These are phyloP conservation scores for Cutaneotrichosporon daszewskae DNA, from an alignment of 1,284 basidiomycete species.

Conservation along the genomic window DNA sequence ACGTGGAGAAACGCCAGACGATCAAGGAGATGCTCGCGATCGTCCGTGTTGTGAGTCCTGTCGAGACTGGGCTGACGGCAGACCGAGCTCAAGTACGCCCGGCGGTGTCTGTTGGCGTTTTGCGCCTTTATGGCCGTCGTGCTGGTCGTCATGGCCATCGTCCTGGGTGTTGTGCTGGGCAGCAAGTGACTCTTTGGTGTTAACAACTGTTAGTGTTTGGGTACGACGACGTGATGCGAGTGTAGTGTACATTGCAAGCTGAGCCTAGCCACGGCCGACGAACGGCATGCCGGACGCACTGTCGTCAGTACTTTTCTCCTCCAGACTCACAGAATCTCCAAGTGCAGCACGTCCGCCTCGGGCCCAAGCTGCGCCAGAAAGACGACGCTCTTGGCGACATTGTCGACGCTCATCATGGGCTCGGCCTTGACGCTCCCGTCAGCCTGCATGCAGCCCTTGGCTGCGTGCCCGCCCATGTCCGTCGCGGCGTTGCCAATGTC, in stretches of 20 bases:
- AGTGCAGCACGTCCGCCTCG: slow-evolving; percentile 59
- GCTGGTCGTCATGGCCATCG: too few species aligned
- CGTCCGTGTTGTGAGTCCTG: slow-evolving; percentile 29
- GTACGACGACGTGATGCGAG: too few species aligned
- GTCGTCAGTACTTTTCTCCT: not conserved
- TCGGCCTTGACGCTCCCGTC: slow-evolving; percentile 60
- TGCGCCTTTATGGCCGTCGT: too few species aligned
- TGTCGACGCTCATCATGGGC: slow-evolving; percentile 50
- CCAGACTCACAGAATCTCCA: slow-evolving; percentile 58
- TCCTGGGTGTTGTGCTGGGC: too few species aligned
- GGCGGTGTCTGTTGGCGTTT: slow-evolving; percentile 24
- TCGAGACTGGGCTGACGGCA: slow-evolving; percentile 5
- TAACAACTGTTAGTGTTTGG: too few species aligned
- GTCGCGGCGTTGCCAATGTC: slow-evolving; percentile 74
- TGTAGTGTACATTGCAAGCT: too few species aligned
- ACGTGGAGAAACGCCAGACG: slow-evolving; percentile 35
- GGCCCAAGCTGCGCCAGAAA: slow-evolving; percentile 64
- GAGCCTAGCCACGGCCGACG: not conserved
- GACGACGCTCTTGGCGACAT: slow-evolving; percentile 65
- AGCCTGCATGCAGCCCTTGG: slow-evolving; percentile 58
- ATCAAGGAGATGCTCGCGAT: slow-evolving; percentile 40
- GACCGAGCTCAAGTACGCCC: slow-evolving; percentile 43
- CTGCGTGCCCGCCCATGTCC: slow-evolving; percentile 52
- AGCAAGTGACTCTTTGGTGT: too few species aligned
- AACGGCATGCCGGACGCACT: not conserved